Evolutionary conservation across 306 rosid species (phyloP).

Genomic region (Fragaria iinumae): DNA sequence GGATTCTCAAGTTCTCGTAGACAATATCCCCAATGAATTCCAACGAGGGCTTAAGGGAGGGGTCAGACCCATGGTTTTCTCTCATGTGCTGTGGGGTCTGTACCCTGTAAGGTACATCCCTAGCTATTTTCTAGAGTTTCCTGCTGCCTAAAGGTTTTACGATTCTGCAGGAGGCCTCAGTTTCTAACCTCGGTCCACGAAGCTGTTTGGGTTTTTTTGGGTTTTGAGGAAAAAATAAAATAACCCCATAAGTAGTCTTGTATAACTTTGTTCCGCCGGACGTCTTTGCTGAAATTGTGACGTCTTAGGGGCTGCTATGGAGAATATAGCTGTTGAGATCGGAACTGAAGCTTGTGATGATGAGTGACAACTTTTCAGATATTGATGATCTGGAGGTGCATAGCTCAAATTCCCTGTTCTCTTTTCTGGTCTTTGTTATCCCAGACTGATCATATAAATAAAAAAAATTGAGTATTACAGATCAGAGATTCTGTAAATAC

Average conservation of each 20-base stretch:
- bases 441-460: background rate
- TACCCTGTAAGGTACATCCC: background rate
- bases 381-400: constrained; percentile 34
- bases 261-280: background rate
- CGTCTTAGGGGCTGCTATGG: constrained; percentile 22
- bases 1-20: background rate
- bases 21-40: constrained; percentile 1
- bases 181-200: background rate
- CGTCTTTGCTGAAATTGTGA: background rate
- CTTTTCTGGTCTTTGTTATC: background rate
- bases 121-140: background rate
- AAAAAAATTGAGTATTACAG: background rate
- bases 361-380: constrained; percentile 31
- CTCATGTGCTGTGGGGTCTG: background rate
- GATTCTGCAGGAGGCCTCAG: background rate
- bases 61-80: background rate
- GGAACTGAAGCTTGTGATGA: constrained; percentile 16
- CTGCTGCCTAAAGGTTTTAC: background rate
- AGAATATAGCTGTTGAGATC: constrained; percentile 9
- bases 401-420: background rate
- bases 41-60: background rate
- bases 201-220: background rate
- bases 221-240: background rate
- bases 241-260: background rate
- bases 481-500: background rate